A percentile compares a stretch with the other conserved stretches of the same genome.
Conservation (phyloP, 805 yeast species). For the Yamadazyma paraphyllophila region DNA sequence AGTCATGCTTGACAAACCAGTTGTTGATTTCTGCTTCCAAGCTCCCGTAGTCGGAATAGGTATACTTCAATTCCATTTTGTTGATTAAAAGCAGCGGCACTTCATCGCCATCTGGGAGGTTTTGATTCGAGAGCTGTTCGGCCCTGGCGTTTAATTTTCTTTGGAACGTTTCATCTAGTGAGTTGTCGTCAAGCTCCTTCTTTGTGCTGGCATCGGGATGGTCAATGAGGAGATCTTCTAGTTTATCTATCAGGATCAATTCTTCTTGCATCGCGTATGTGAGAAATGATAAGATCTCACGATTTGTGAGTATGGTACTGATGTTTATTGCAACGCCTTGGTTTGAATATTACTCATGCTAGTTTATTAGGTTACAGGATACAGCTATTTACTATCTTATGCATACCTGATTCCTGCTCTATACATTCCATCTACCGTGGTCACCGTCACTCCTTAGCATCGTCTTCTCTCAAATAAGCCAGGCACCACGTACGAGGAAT, state of each 20-base stretch:
- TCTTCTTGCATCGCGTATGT: constrained; percentile 22
- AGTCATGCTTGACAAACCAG: constrained; percentile 39
- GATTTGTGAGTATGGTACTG: no score
- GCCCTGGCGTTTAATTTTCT: constrained; percentile 41
- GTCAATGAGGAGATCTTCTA: constrained; percentile 48
- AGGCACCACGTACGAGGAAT: no score
- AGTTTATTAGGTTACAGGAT: no score
- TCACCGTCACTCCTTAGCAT: no score
- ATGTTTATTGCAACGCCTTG: no score
- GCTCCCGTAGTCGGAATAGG: constrained; percentile 25
- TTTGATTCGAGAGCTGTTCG: constrained; percentile 28
- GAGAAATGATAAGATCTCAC: background rate
- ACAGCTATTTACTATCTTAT: no score
- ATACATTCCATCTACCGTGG: no score
- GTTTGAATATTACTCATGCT: no score
- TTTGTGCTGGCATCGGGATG: constrained; percentile 37
- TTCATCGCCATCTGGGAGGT: background rate
- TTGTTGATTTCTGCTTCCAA: constrained; percentile 32
- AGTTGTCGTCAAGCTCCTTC: constrained; percentile 26
- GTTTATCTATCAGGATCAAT: constrained; percentile 39
- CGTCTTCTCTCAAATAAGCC: no score
- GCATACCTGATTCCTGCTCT: no score
- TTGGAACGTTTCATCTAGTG: constrained; percentile 42
- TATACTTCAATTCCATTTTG: constrained; percentile 30
- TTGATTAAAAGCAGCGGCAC: constrained; percentile 27